A percentile compares a stretch with the other conserved stretches of the same genome.
phyloP scores from a whole-genome alignment of 768 basidiomycete genomes.

The Amanita thiersii region DNA sequence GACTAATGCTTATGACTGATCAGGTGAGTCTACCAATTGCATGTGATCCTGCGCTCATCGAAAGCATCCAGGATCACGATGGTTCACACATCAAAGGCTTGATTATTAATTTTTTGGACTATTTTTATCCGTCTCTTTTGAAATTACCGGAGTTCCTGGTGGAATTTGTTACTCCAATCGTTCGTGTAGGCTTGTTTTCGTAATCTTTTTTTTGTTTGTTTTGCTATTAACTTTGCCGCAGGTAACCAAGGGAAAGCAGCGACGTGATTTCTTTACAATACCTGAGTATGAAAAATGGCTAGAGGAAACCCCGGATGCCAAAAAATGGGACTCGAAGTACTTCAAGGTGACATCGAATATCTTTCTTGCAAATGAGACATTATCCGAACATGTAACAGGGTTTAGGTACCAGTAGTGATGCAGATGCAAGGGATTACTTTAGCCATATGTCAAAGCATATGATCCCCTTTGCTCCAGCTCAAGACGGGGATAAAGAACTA shows the following conservation, averaged over 20 bases:
- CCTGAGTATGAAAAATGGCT: conserved; percentile 95
- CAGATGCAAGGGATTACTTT: conserved; percentile 91
- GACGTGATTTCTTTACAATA: conserved; percentile 90
- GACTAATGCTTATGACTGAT: conserved; percentile 99
- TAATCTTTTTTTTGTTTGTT: not conserved
- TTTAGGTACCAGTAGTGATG: conserved; percentile 87
- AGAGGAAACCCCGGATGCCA: conserved; percentile 62
- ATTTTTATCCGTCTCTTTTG: conserved; percentile 92
- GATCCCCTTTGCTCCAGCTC: conserved; percentile 80
- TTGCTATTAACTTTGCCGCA: conserved; percentile 16
- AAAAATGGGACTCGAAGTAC: conserved; percentile 91
- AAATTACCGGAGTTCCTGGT: conserved; percentile 89
- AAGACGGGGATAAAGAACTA: conserved; percentile 76
- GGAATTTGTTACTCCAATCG: conserved; percentile 98
- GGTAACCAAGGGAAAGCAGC: conserved; percentile 74
- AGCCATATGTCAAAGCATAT: conserved; percentile 88
- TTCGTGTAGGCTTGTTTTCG: conserved; percentile 64
- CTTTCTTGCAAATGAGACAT: not conserved
- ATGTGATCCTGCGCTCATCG: not conserved
- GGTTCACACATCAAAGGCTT: conserved; percentile 99
- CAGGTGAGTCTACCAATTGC: conserved; percentile 48
- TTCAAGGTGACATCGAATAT: conserved; percentile 73
- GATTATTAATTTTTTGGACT: conserved; percentile 94
- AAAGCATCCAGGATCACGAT: conserved; percentile 78
- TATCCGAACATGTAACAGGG: conserved; percentile 43